Evolutionary conservation across 2,329 filamentous ascomycete species (phyloP), one percentile per base, ranked within the genome.

Genomic region (Plectosphaerella plurivora): DNA sequence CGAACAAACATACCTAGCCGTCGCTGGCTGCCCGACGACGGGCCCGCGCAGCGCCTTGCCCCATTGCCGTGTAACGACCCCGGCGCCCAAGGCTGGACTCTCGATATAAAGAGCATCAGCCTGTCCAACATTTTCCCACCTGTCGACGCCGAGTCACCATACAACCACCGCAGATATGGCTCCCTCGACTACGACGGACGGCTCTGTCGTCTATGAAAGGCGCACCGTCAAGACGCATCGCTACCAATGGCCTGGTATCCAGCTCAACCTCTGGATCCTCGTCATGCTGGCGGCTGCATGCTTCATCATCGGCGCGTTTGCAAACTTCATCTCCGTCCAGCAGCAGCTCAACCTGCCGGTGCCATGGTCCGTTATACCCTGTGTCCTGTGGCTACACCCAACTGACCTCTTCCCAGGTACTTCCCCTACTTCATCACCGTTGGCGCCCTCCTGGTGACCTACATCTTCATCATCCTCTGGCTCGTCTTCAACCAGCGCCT

Each of bases 241-340:
- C 42, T 88, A 87, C 73, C 82, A 83, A 70, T 88, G 84, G 84
- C 84, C 84, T 16, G 81, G 82, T n/a, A 67, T 82, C 51, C 81
- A 85, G 66, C 74, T 88, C 53, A 86, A 86, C 63, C 68, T 87
- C 49, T 87, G 84, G 82, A 81, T 87, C 63, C 71, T 87, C 48
- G 71, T 86, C 58, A 86, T 87, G 78, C 71, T 87, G 11, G 72
- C 83, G 4, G 76, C 81, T 1, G 77, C 81, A 5, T 72, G 75
- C 51, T 77, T 76, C 50, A 79, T 86, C 55, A 73, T 88, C 41
- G 84, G 84, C 50, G 76, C 87, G 18, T 83, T 86, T 57, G 71
- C 77, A 14, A 77, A 72, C 18, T 86, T 88, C 56, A 73, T 86
- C 53, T 71, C 77, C 55, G 76, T 79, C 35, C 84, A 88, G 63